These are phyloP conservation scores for Babesia bigemina DNA, from an alignment of 169 alveolate genomes.

Conservation along the genomic window DNA sequence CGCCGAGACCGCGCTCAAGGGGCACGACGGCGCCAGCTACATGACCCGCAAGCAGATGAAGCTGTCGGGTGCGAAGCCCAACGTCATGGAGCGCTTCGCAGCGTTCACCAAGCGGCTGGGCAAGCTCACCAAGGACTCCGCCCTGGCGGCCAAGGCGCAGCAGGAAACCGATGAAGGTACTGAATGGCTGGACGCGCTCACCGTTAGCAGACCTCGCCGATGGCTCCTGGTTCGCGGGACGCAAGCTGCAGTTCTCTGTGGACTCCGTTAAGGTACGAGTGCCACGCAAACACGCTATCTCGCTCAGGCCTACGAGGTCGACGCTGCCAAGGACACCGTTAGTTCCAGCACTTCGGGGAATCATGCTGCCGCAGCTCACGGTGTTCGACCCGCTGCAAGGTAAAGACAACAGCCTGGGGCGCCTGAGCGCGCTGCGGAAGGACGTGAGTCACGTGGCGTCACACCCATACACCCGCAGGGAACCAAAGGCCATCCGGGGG, in stretches of 20 bases:
- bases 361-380: conserved; percentile 26
- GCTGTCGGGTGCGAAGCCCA: not conserved
- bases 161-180: conserved; percentile 64
- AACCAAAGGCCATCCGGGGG: conserved; percentile 33
- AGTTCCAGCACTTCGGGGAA: not conserved
- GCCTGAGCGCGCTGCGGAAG: conserved; percentile 9
- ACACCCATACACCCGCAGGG: conserved; percentile 12
- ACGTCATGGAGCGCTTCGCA: conserved; percentile 52
- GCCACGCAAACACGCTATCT: no score
- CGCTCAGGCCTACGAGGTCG: conserved; percentile 59
- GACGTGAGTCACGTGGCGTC: conserved; percentile 29
- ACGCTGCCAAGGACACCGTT: conserved; percentile 69
- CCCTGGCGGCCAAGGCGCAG: conserved; percentile 38
- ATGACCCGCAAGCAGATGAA: conserved; percentile 47
- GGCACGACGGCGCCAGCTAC: conserved; percentile 23
- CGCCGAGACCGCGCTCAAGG: not conserved
- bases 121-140: conserved; percentile 21
- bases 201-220: conserved; percentile 55
- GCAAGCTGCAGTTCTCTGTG: conserved; percentile 53
- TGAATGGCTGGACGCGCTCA: not conserved
- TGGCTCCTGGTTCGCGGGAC: conserved; percentile 71
- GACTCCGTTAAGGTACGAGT: conserved; percentile 61
- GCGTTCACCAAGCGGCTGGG: conserved; percentile 55
- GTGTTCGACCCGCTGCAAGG: conserved; percentile 64
- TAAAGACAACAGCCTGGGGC: conserved; percentile 53